Evolutionary conservation across 164 flowering plant genomes (phyloP), one percentile per base, ranked within the genome.

Genomic region (Stephania cephalantha): DNA sequence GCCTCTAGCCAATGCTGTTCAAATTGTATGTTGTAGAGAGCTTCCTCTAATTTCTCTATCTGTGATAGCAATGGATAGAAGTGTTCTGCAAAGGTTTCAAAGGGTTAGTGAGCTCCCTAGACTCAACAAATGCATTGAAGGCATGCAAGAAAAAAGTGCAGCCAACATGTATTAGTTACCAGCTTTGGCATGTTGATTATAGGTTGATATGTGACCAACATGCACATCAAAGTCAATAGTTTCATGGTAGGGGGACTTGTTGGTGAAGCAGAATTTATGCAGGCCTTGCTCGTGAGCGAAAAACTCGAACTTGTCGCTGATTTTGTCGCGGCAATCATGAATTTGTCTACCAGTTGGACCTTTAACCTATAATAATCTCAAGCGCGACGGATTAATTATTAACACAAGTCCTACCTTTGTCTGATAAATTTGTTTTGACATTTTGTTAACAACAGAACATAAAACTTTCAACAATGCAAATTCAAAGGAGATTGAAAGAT

Each of bases 1-100:
- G 99, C 99, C 85, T 91, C 95, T 11, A 96, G 83, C 98, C 98
- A 96, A 75, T 92, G 98, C 81, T 96, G 99, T 74, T 92, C 98
- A 75, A 92, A 96, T 78, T 94, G 98, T 76, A 96, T 87, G 77
- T 92, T 92, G 83, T 93, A 90, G 70, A 96, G 89, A 68, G 97
- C 95, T 71, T 92, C 97, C 80, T 90, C 97, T 71, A 94, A 77
- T 80, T 94, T 94, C 2, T 86, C 79, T 55, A 96, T 91, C 76
- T 94, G 93, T 48, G 91, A 95, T 73, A 92, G 68, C 82, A 96
- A 84, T 31, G 99, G 98, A 53, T 77, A 85, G 76, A 96, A 84
- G 83, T 96, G 98, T 87, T 96, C 99, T 94, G 92, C 79, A 79
- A 18, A 75, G 45, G 74, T 20, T 45, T 76, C 79, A 13, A 74